phyloP scores from a whole-genome alignment of 345 rosid genomes.

The Clausena lansium region DNA sequence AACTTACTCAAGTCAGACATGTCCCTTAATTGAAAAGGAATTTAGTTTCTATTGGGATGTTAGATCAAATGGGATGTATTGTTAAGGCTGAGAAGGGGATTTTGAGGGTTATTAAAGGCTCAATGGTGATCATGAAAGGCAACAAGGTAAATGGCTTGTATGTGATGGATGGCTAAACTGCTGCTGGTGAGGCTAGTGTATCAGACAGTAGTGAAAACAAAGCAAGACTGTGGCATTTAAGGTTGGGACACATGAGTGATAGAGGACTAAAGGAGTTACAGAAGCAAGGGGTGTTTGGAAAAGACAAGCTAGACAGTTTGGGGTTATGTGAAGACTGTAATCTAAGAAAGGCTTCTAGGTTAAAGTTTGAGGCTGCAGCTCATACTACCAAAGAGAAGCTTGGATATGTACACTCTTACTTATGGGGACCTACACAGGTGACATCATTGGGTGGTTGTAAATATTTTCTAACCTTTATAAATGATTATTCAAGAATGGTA shows the following conservation, averaged over 20 bases:
- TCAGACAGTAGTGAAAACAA: background rate
- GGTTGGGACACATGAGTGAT: background rate
- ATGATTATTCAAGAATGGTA: background rate
- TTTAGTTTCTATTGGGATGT: too few relatives aligned
- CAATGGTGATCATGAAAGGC: background rate
- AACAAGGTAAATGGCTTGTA: background rate
- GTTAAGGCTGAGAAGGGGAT: background rate
- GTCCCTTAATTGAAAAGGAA: background rate
- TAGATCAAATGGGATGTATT: background rate
- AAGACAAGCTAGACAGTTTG: fast-evolving
- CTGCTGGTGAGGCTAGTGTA: background rate
- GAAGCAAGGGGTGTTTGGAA: too few relatives aligned
- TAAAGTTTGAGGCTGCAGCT: background rate
- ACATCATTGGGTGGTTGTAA: background rate
- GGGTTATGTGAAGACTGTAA: too few relatives aligned
- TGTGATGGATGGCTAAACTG: too few relatives aligned
- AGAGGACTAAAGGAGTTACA: fast-evolving
- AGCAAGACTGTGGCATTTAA: background rate
- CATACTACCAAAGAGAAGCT: too few relatives aligned
- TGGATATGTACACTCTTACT: too few relatives aligned
- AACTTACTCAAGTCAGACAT: too few relatives aligned
- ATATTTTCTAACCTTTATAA: too few relatives aligned
- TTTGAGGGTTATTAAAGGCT: background rate
- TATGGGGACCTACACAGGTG: too few relatives aligned
- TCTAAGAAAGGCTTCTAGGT: background rate